Conservation (phyloP, 129 eudicot species). For the Calendula officinalis region DNA sequence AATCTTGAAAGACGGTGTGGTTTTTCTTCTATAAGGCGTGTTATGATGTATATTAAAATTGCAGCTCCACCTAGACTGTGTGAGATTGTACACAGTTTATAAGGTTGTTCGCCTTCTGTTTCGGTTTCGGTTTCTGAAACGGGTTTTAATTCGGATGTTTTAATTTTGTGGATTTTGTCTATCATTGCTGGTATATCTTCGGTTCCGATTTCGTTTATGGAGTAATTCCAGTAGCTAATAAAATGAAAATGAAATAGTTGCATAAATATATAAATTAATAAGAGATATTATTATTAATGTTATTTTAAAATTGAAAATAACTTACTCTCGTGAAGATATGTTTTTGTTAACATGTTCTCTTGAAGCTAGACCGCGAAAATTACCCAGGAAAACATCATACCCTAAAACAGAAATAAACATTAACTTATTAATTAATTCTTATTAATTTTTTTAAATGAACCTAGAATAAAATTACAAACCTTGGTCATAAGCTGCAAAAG, state of each 20-base stretch:
- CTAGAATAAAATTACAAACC: conserved; percentile 45
- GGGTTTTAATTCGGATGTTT: conserved; percentile 56
- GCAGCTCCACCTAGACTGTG: conserved; percentile 99
- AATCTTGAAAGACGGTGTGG: conserved; percentile 82
- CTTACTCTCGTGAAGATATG: conserved; percentile 89
- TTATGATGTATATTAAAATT: conserved; percentile 67
- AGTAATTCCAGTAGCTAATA: conserved; percentile 80
- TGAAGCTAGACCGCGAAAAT: conserved; percentile 88
- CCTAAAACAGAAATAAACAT: conserved; percentile 36
- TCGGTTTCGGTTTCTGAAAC: conserved; percentile 31
- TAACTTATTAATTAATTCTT: not conserved
- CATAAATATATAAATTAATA: not conserved
- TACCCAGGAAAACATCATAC: conserved; percentile 92
- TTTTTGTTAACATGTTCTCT: conserved; percentile 79
- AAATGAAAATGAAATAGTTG: not conserved
- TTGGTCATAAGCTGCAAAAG: conserved; percentile 99
- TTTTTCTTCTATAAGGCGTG: conserved; percentile 64
- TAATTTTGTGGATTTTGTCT: conserved; percentile 80
- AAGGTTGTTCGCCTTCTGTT: conserved; percentile 58
- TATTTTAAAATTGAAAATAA: conserved; percentile 11
- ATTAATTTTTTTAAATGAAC: not conserved
- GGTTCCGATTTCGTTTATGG: conserved; percentile 85
- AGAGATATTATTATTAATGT: not conserved
- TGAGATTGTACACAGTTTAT: conserved; percentile 70
- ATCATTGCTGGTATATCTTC: conserved; percentile 91